Base-by-base conservation (phyloP, 2,329 filamentous ascomycete species). In the Epichloe gansuensis region DNA sequence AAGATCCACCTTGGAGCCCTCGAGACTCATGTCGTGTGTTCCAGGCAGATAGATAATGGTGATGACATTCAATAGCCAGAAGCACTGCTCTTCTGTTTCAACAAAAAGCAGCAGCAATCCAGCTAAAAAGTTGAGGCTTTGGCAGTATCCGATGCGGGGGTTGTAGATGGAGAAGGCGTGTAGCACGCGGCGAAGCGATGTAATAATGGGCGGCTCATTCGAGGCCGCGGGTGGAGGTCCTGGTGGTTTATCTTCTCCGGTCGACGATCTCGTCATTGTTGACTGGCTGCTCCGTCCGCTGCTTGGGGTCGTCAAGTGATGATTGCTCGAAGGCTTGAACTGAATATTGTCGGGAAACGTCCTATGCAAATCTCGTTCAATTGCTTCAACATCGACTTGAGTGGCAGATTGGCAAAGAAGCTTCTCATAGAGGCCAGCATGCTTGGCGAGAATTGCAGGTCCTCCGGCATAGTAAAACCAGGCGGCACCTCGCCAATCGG, bases 391-490 rank as follows among this genome's bases (percentile, higher is more conserved):
- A 60, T 96, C 89, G 49, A 87, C 77, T 0, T 79, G 74, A 61
- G 85, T 84, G 36, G 87, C 81, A 55, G 73, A 71, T 54, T 79
- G 74, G 51, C 77, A 72, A 35, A 93, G 72, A 40, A 94, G 71
- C 50, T 81, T 75, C 50, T 82, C 77, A 64, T 96, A 97, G 15
- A 91, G 71, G 1, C 87, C 87, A 5, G 81, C 77, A 59, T 94
- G 80, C 61, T 87, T 84, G 49, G 81, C 78, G 54, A 95, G 67
- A 57, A 89, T 85, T 45, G 83, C 81, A 25, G 89, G 89, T 1
- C 91, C 91, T 21, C 89, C 89, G 11, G 89, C 89, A 64, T 96
- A 97, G 71, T 87, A 96, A 67, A 95, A 97, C 91, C 91, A 97
- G 45, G 91, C 91, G 5, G 87, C 85, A n/a, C 91, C 91, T 61